Percentiles rank a stretch among this genome's conserved stretches.
phyloP scores from a whole-genome alignment of 768 basidiomycete species.

The Pholiota molesta region DNA sequence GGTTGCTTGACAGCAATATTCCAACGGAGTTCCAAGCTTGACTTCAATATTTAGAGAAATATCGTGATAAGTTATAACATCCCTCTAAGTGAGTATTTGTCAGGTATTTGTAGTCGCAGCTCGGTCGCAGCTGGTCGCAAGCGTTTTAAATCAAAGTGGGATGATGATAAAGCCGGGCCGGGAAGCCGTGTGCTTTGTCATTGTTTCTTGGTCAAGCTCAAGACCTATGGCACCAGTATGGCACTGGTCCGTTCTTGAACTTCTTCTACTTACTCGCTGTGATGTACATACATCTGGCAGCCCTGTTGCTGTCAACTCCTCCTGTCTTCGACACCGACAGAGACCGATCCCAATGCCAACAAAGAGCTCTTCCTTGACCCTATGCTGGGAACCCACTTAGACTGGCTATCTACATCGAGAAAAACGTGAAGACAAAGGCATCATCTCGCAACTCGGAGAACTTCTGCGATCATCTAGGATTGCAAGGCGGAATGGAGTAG shows the following conservation, averaged over 20 bases:
- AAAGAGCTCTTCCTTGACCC: constrained; percentile 76
- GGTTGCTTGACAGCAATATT: too few relatives aligned
- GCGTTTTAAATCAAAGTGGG: too few relatives aligned
- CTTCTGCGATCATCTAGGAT: not conserved
- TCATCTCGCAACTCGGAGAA: constrained; percentile 53
- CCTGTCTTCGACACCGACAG: constrained; percentile 31
- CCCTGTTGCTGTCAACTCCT: constrained; percentile 31
- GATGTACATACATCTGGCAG: constrained; percentile 27
- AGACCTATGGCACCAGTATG: constrained; percentile 89
- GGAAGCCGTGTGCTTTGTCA: too few relatives aligned
- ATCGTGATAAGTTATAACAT: too few relatives aligned
- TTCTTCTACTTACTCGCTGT: too few relatives aligned
- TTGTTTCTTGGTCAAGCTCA: too few relatives aligned
- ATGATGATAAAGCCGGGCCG: too few relatives aligned
- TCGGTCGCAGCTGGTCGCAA: too few relatives aligned
- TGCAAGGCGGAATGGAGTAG: not conserved
- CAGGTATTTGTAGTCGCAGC: too few relatives aligned
- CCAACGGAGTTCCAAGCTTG: too few relatives aligned
- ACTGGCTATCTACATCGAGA: constrained; percentile 76
- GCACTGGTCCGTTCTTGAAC: constrained; percentile 59
- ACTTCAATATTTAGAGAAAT: too few relatives aligned
- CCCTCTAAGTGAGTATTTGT: too few relatives aligned
- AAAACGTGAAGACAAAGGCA: constrained; percentile 76
- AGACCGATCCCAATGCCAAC: constrained; percentile 39
- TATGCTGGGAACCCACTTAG: constrained; percentile 80